Evolutionary conservation across 306 rosid species (phyloP), one percentile per base, ranked within the genome.

Genomic region (Begonia loranthoides): DNA sequence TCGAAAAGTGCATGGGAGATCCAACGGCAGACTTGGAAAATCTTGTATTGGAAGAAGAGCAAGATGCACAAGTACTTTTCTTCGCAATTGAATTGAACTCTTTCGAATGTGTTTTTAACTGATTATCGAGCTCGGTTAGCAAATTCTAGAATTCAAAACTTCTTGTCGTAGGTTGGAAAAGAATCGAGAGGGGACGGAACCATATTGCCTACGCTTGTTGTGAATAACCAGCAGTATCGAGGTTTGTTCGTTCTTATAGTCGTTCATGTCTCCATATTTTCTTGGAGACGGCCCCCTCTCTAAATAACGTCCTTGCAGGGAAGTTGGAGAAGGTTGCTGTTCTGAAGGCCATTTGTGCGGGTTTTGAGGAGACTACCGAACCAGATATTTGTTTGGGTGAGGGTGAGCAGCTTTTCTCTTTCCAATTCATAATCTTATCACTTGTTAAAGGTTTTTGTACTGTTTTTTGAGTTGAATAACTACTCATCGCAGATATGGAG

Each of bases 341-440:
- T 71, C 52, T 85, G 66, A 90, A 78, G 71, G 97, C 94, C 61
- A 74, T 90, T 49, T 90, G 97, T 78, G 61, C 97, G 65, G 97
- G 97, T 68, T 90, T 90, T 70, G 82, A 90, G 73, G 97, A 90
- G 76, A 78, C 97, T 51, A 90, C 97, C 16, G 97, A 90, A 61
- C 97, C 97, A 60, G 71, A 85, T 71, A 93, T 85, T 66, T 90
- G 97, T 73, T 82, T 90, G 82, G 85, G 97, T 72, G 67, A 60
- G 39, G 97, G 97, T 88, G 74, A 46, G 65, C 70, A 38, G 54
- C 17, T 51, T 64, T 55, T 54, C 49, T 50, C 41, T 24, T 39
- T 49, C 21, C 55, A 54, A 16, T 24, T 55, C 5, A 49, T 33
- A 38, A 22, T 45, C 58, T 5, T 21, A 28, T 28, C 15, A 57